phyloP scores from a whole-genome alignment of 2,329 filamentous ascomycete genomes.

The Tolypocladium paradoxum region DNA sequence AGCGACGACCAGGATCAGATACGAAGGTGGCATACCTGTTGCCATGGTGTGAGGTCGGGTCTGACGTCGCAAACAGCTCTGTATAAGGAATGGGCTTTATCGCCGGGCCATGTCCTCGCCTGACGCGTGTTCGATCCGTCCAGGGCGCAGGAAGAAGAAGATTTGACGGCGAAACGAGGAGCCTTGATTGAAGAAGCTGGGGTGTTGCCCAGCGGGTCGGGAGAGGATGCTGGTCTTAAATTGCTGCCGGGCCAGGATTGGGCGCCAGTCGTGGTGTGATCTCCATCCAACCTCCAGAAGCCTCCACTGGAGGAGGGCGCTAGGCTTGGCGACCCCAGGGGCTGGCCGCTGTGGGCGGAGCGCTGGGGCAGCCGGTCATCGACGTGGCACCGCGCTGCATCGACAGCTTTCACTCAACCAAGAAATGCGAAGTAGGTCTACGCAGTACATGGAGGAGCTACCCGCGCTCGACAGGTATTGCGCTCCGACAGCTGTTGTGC shows the following conservation, averaged over 20 bases:
- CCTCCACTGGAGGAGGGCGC: background rate
- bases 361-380: background rate
- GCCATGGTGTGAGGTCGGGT: slow-evolving; percentile 12
- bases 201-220: background rate
- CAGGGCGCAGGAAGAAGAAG: background rate
- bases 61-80: slow-evolving; percentile 1
- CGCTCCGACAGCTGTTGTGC: no score
- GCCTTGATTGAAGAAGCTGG: background rate
- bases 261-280: background rate
- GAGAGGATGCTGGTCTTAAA: background rate
- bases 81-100: background rate
- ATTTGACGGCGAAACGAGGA: background rate
- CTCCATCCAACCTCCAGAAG: background rate
- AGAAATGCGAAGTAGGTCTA: no score
- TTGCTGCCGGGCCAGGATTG: slow-evolving; percentile 1
- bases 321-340: background rate
- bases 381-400: background rate
- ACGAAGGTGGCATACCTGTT: slow-evolving; percentile 10
- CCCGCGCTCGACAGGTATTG: no score
- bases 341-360: background rate
- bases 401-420: background rate
- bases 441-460: no score
- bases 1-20: slow-evolving; percentile 6
- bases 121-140: background rate
- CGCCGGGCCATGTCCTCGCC: slow-evolving; percentile 9